Evolutionary conservation across 305 asterid species (phyloP), one percentile per base, ranked within the genome.

Genomic region (Solanum hybrid): DNA sequence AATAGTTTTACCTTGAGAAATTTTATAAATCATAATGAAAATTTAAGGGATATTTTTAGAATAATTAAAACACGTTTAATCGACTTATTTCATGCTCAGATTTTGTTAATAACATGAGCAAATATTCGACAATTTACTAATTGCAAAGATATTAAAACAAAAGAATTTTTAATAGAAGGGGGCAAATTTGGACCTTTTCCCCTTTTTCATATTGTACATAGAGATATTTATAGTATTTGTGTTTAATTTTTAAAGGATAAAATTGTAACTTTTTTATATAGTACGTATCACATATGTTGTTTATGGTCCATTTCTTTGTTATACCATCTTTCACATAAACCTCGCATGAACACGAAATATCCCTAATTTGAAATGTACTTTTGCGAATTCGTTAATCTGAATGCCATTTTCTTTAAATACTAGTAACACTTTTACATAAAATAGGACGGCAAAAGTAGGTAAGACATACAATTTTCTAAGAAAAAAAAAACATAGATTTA

Each of bases 341-440:
- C 1, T 71, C 0, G 17, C 17, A 71, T 71, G 9, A 71, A 71
- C 9, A 26, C 6, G 19, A 71, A 26, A 66, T 66, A n/a, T 66
- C 5, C 0, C 29, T n/a, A 1, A 66, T 22, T 66, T 66, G 31
- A 0, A n/a, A 66, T 66, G 14, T 0, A 0, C 29, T 66, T n/a
- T 66, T n/a, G 2, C 3, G 2, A 5, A 69, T 73, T 73, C 3
- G 2, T 6, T 15, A 27, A 1, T 73, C 0, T 4, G 10, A 15
- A 71, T 26, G 35, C 5, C 10, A 0, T 27, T 72, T 72, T 27
- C 22, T 27, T 0, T 12, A 73, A 29, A 73, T 29, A 73, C 0
- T 73, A 76, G 0, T 17, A 56, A 56, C 10, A 17, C 24, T 17
- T 56, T 56, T 56, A 56, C 69, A 56, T 17, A 17, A 56, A 76